Evolutionary conservation across 139 green algal genomes (phyloP).

Genomic region (Mesotaenium endlicherianum): DNA sequence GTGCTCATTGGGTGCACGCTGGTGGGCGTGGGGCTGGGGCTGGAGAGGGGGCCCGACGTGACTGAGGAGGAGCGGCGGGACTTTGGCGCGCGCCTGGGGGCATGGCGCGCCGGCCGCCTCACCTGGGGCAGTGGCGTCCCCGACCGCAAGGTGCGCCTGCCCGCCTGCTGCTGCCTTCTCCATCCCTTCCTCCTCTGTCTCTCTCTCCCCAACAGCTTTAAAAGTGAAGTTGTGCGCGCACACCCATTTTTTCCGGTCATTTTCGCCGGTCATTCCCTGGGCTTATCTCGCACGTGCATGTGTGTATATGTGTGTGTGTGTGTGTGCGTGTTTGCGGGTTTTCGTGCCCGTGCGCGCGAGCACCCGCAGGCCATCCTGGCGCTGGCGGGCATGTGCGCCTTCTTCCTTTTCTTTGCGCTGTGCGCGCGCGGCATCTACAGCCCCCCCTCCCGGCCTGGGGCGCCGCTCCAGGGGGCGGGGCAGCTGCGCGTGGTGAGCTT

Average conservation of each 20-base stretch:
- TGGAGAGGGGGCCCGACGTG: conserved; percentile 12
- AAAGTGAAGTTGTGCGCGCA: not conserved
- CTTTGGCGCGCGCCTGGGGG: conserved; percentile 7
- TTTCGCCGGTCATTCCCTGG: not conserved
- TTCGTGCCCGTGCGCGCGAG: not conserved
- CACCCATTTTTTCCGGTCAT: not conserved
- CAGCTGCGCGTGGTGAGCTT: conserved; percentile 43
- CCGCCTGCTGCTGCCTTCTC: not conserved
- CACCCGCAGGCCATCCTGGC: conserved; percentile 5
- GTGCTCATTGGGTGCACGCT: conserved; percentile 3
- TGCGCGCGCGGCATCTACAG: conserved; percentile 2
- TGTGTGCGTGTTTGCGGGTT: conserved; percentile 1
- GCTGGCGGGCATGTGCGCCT: not conserved
- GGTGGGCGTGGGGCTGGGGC: conserved; percentile 24
- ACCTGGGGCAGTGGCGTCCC: conserved; percentile 47
- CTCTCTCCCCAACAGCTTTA: not conserved
- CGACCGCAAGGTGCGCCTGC: conserved; percentile 33
- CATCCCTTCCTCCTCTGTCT: not conserved
- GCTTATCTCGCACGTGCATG: not conserved
- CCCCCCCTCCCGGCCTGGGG: not conserved
- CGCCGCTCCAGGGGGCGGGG: not conserved
- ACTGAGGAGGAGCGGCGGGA: conserved; percentile 17
- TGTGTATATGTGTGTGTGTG: conserved; percentile 20
- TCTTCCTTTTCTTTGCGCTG: conserved; percentile 18
- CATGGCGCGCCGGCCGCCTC: conserved; percentile 26